Base-by-base conservation (phyloP, 306 rosid genomes). In the Quercus agrifolia region DNA sequence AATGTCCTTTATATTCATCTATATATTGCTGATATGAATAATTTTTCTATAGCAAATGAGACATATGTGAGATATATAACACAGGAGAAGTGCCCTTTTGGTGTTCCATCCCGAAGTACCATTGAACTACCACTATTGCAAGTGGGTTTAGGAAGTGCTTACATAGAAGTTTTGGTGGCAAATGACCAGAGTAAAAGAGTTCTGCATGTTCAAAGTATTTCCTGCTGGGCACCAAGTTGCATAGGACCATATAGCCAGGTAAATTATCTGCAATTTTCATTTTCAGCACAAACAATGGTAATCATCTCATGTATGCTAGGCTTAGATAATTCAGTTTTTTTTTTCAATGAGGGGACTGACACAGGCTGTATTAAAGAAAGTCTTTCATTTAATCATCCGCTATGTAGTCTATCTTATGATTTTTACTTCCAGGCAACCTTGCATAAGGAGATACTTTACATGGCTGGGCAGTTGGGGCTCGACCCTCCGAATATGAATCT, bases 211-310 rank as follows among this genome's bases (percentile, higher is more conserved):
- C 99, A 94, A 73, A 92, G 99, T 80, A 91, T 94, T 71, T 94
- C 99, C 41, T 81, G 87, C 61, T 94, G 99, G 99, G 99, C 99
- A 52, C 99, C 99, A 77, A 94, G 99, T 91, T 91, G 97, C 90
- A 94, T 94, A 87, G 99, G 99, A 84, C 99, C 99, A 54, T 94
- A 94, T 88, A 94, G 97, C 83, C 97, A 94, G 96, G 99, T 94
- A 80, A 83, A 59, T 74, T 6, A 23, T 35, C 11, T 33, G 4
- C 46, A 35, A 8, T 35, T 67, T 18, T 35, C 6, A 67, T 18
- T 35, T 35, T 70, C 72, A 56, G 30, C 51, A 55, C 12, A 75
- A 67, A 17, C 25, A 59, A 11, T 23, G 2, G 67, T 35, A 67
- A 67, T 33, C 70, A 64, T 67, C 71, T 7, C 51, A 31, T 31